Conservation (phyloP, 345 rosid species). For the Alliaria petiolata region DNA sequence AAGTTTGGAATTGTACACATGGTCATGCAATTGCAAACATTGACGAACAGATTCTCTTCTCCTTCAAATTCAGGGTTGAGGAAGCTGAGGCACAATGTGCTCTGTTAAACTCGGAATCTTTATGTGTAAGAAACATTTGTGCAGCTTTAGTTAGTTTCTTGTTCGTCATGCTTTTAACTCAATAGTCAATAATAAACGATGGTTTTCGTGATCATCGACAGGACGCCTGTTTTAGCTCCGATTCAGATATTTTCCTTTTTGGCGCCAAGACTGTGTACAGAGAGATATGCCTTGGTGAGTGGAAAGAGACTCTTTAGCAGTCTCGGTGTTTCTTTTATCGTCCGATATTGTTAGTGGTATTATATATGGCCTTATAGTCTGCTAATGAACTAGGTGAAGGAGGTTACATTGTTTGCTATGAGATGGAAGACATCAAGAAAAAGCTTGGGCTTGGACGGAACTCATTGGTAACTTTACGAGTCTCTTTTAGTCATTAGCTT, state of each 20-base stretch:
- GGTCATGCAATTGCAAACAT: too few species aligned
- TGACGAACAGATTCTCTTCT: not conserved
- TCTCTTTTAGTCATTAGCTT: conserved; percentile 9
- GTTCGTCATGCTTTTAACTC: conserved; percentile 2
- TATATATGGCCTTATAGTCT: conserved; percentile 19
- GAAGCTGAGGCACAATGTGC: conserved; percentile 99
- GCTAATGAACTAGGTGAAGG: conserved; percentile 62
- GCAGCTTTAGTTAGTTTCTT: conserved; percentile 1
- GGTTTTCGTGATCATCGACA: conserved; percentile 28
- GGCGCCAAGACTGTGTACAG: conserved; percentile 93
- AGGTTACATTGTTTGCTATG: conserved; percentile 82
- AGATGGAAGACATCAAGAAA: conserved; percentile 80
- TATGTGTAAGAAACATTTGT: conserved; percentile 60
- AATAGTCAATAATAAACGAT: not conserved
- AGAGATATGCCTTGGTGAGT: conserved; percentile 82
- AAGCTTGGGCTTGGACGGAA: conserved; percentile 89
- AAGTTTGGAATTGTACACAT: not conserved
- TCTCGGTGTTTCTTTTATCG: not conserved
- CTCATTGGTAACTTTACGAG: conserved; percentile 60
- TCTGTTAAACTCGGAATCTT: conserved; percentile 65
- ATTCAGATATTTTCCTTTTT: conserved; percentile 90
- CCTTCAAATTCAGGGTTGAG: conserved; percentile 54
- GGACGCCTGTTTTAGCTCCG: conserved; percentile 96
- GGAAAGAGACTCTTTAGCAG: conserved; percentile 3
- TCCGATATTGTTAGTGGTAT: not conserved